Evolutionary conservation across 495 filamentous ascomycete genomes (phyloP), one percentile per base, ranked within the genome.

Genomic region (Penicillium desertorum): DNA sequence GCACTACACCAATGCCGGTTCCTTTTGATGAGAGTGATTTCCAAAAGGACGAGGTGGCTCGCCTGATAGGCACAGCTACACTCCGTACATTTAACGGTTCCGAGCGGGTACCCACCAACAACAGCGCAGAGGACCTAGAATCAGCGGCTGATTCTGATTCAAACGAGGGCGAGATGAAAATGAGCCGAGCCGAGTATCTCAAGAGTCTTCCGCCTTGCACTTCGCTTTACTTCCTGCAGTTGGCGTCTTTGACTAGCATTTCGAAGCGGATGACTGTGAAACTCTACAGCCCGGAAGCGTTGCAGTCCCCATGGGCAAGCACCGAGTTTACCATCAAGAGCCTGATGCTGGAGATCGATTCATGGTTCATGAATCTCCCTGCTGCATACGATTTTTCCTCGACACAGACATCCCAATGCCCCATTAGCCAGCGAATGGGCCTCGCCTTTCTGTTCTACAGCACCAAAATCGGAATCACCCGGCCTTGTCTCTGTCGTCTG

Each of bases 401-500:
- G 3, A 68, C 69, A 22, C 69, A 70, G 62, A 67, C 59, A 8
- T 65, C 72, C 0, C 69, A 72, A 36, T 68, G 62, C 39, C 65
- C 64, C 14, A 42, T 68, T 41, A 66, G 56, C 17, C 72, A 78
- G 66, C 73, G 76, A 43, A 78, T 72, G 66, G 75, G 75, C 19
- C 70, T 81, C 14, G 79, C 78, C 0, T 78, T 88, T 56, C 62
- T 81, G 12, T 87, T 82, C 58, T 76, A 83, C 64, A 82, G 82
- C 56, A 80, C 79, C 10, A 80, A 78, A 16, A 82, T 86, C n/a
- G 69, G 84, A 20, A 80, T 86, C 41, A 80, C 81, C 56, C 77
- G 83, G 8, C 85, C 86, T 0, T 86, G 82, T 57, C 76, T 88
- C 10, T 85, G 81, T 61, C 76, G 77, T 2, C 61, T 82, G 2